A percentile compares a stretch with the other conserved stretches of the same genome.
phyloP scores from a whole-genome alignment of 139 green algal species.

The Parachlorella kessleri region DNA sequence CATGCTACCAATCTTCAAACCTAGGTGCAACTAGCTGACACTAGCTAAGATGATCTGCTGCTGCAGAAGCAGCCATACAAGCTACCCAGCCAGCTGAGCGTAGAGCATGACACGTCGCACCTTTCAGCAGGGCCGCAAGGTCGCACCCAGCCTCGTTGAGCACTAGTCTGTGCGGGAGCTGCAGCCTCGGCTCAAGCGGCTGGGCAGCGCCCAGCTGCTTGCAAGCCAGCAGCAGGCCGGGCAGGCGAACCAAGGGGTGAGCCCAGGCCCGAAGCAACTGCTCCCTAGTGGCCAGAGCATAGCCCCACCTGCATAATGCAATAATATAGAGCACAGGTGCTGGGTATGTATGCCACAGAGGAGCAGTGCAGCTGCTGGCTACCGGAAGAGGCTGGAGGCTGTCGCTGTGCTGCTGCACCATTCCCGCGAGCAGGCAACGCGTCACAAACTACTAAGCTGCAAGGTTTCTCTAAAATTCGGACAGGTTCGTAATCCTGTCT shows the following conservation, averaged over 20 bases:
- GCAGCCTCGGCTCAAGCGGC: slow-evolving; percentile 2
- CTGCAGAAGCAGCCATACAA: background rate
- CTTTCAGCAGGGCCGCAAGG: background rate
- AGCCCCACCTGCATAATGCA: slow-evolving; percentile 24
- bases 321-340: background rate
- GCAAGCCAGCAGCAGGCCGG: slow-evolving; percentile 12
- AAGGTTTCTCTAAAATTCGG: no score
- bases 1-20: no score
- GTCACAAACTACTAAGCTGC: no score
- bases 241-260: slow-evolving; percentile 14
- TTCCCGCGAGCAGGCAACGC: no score
- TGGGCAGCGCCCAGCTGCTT: slow-evolving; percentile 1
- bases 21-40: background rate
- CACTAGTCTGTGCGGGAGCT: slow-evolving; percentile 16
- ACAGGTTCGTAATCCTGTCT: no score
- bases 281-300: slow-evolving; percentile 4
- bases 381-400: background rate
- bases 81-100: no score
- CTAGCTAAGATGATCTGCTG: background rate
- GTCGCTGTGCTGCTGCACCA: no score
- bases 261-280: background rate
- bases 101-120: background rate
- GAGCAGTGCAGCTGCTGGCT: background rate
- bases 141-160: background rate
- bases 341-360: background rate